A percentile compares a stretch with the other conserved stretches of the same genome.
Evolutionary conservation across 129 eudicot species (phyloP).

Genomic region (Rutidosis leptorrhynchoides): DNA sequence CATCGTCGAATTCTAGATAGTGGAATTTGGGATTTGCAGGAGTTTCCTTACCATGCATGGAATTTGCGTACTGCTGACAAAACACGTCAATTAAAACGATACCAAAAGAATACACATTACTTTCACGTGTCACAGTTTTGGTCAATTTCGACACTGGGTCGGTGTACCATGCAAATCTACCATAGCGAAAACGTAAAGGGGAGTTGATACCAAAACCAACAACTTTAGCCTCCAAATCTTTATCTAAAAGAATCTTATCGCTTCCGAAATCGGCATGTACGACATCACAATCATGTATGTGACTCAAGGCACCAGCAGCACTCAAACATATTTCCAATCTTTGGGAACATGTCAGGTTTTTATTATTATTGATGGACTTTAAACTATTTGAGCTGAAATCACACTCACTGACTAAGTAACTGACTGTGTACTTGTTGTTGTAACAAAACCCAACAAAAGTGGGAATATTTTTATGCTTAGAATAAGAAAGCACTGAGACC

Average conservation of each 20-base stretch:
- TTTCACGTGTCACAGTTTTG: constrained; percentile 14
- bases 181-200: constrained; percentile 1
- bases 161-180: neutral
- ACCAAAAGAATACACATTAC: constrained; percentile 23
- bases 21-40: no score
- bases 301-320: constrained; percentile 1
- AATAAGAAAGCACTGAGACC: no score
- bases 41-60: no score
- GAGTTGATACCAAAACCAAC: constrained; percentile 9
- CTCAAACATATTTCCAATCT: constrained; percentile 12
- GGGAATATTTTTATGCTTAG: no score
- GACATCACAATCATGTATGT: neutral
- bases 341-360: constrained; percentile 1
- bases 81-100: constrained; percentile 10
- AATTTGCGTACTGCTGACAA: neutral
- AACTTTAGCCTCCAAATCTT: no score
- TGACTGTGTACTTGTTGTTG: no score
- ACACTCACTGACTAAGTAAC: no score
- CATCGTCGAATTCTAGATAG: neutral
- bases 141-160: neutral
- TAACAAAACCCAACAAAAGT: no score
- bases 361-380: no score
- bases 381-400: no score
- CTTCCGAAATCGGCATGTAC: neutral
- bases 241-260: neutral